Base-by-base conservation (phyloP, 2,329 filamentous ascomycete genomes). In the Colletotrichum sp. region DNA sequence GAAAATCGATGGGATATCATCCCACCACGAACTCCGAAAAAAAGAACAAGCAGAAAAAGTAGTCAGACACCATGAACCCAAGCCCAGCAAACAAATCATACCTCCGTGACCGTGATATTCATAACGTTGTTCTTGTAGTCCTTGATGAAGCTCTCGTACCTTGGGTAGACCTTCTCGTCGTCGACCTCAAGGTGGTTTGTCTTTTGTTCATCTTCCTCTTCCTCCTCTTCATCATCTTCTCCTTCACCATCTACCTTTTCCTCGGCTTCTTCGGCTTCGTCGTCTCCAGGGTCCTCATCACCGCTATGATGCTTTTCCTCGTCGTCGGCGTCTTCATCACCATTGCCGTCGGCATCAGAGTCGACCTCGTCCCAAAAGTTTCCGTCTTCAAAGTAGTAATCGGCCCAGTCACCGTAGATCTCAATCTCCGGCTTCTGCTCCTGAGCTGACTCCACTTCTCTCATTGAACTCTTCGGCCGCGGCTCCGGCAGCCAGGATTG, bases 331-430 rank as follows among this genome's bases (percentile, higher is more conserved):
- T 49, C 39, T 49, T 49, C 39, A 3, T n/a, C 39, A 21, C 18
- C 39, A 21, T 49, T 49, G 9, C 39, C 66, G 5, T 60, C 66
- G 15, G 18, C 52, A 18, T 24, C 21, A n/a, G 49, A 16, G 24
- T 66, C 55, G 8, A 30, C 59, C 18, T 72, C 65, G 18, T 71
- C 60, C 71, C 70, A 73, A 34, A 78, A 77, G 30, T 77, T 77
- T 12, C 63, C 72, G 6, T 77, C 68, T 15, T 78, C 71, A n/a
- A 78, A 78, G 63, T 78, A 78, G 34, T 78, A 78, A 26, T 78
- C 78, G 9, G 78, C 78, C 78, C 78, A 78, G 52, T 78, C 77
- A 12, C 76, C 76, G 44, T 78, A 78, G 18, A 78, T 21, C 21
- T 78, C 76, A 15, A 64, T 13, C 68, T 77, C 71, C 6, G 62